phyloP scores from a whole-genome alignment of 2,329 filamentous ascomycete species.

The Gaeumannomyces sp. region DNA sequence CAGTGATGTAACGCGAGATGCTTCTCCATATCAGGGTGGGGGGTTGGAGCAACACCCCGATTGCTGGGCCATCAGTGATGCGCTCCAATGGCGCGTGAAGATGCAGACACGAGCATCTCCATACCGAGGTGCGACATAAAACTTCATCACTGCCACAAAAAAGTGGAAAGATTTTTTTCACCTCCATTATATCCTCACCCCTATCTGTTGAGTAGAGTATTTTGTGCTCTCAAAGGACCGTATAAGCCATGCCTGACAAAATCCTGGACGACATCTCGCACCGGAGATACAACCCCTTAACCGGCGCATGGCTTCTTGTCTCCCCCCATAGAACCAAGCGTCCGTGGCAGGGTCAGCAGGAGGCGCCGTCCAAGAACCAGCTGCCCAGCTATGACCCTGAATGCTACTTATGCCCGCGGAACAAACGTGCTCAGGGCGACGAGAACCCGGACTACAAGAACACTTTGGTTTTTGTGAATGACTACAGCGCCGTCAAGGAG shows the following conservation, averaged over 20 bases:
- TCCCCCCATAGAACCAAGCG: slow-evolving; percentile 95
- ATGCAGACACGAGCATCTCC: not conserved
- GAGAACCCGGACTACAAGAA: slow-evolving; percentile 77
- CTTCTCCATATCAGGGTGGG: not conserved
- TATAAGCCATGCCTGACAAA: slow-evolving; percentile 57
- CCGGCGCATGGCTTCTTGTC: slow-evolving; percentile 86
- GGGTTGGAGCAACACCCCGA: not conserved
- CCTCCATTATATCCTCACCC: not conserved
- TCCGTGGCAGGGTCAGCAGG: slow-evolving; percentile 92
- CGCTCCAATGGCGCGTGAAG: not conserved
- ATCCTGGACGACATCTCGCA: slow-evolving; percentile 96
- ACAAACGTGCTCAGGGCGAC: slow-evolving; percentile 81
- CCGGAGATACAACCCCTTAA: slow-evolving; percentile 84
- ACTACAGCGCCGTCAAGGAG: slow-evolving; percentile 96
- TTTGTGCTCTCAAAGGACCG: not conserved
- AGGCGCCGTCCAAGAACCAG: slow-evolving; percentile 59
- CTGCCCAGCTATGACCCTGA: slow-evolving; percentile 77
- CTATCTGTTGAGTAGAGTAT: not conserved
- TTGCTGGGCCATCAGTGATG: not conserved
- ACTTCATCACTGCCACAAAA: not conserved
- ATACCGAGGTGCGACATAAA: not conserved
- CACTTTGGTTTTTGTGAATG: slow-evolving; percentile 94
- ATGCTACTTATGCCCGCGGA: slow-evolving; percentile 94
- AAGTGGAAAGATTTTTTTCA: not conserved
- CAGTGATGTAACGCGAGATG: not conserved